Base-by-base conservation (phyloP, 805 yeast genomes). In the Candida ulmi region DNA sequence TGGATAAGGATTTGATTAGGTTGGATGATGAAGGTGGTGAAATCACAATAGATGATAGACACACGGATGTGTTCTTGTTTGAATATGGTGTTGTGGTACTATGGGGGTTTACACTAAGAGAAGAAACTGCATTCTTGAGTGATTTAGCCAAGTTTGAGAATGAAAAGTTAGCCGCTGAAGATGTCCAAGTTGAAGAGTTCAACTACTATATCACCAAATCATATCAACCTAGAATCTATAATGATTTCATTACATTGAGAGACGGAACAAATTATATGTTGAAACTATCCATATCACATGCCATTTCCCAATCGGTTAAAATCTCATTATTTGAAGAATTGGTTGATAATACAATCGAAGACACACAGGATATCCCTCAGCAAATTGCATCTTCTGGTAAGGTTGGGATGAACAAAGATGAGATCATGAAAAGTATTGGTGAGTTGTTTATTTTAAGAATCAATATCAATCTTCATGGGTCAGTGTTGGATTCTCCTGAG, bases 51-150 rank as follows among this genome's bases (percentile, higher is more conserved):
- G 88, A 90, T 38, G 83, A 81, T 51, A 72, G 76, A 43, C 72
- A 76, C 23, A 81, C 81, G 9, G 98, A 90, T 57, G 69, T 88
- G 8, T 93, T 90, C 55, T 68, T 93, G 8, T 93, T 93, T 65
- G 96, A 90, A 54, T 93, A 93, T 61, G 99, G 99, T 17, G 99
- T 93, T n/a, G 80, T 88, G 25, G 95, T 93, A 2, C 65, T 93
- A 68, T 93, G 99, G 99, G 99, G 99, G 0, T 93, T 87, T 55
- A 77, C 88, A 2, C 72, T 78, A 39, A 73, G 78, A 38, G 98
- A 93, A 61, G 99, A 93, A 57, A 68, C 65, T 48, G 79, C 88
- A 37, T 86, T 93, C 50, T 63, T 93, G 40, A 74, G 73, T 37
- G 97, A 91, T 55, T 65, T 93, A 49, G 95, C 91, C n/a, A 78